Percentiles rank a stretch among this genome's conserved stretches.
Evolutionary conservation across 1,284 basidiomycete species (phyloP).

Genomic region (Vanrija humicola): DNA sequence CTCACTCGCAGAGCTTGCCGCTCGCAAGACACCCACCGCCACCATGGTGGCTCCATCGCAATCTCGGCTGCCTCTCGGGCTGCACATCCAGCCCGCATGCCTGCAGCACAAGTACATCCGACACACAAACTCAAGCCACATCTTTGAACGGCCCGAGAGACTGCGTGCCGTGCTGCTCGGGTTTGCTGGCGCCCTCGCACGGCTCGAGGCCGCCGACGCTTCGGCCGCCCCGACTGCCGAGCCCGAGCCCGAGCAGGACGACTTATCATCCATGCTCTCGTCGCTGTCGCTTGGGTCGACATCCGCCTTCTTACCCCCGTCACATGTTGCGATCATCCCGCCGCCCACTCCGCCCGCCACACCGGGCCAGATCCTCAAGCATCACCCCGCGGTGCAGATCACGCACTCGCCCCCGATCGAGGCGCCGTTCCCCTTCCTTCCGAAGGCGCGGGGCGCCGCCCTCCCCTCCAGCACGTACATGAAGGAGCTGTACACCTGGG

Average conservation of each 20-base stretch:
- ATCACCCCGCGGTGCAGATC: constrained; percentile 43
- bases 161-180: constrained; percentile 75
- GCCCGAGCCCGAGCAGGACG: constrained; percentile 10
- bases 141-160: constrained; percentile 87
- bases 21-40: neutral
- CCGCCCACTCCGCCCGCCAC: constrained; percentile 20
- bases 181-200: constrained; percentile 68
- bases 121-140: constrained; percentile 63
- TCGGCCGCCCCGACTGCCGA: neutral
- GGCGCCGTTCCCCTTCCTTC: constrained; percentile 35
- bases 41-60: neutral
- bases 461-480: constrained; percentile 36
- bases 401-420: constrained; percentile 39
- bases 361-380: constrained; percentile 37
- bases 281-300: constrained; percentile 25
- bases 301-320: constrained; percentile 12
- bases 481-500: constrained; percentile 54
- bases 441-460: constrained; percentile 7
- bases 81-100: constrained; percentile 50
- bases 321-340: constrained; percentile 26
- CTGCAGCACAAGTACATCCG: constrained; percentile 70
- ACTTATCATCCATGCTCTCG: constrained; percentile 33
- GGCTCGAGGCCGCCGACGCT: constrained; percentile 56
- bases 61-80: constrained; percentile 26
- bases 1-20: neutral